Percentiles rank a stretch among this genome's conserved stretches.
Evolutionary conservation across 768 basidiomycete species (phyloP).

Genomic region (Tulasnella calospora): DNA sequence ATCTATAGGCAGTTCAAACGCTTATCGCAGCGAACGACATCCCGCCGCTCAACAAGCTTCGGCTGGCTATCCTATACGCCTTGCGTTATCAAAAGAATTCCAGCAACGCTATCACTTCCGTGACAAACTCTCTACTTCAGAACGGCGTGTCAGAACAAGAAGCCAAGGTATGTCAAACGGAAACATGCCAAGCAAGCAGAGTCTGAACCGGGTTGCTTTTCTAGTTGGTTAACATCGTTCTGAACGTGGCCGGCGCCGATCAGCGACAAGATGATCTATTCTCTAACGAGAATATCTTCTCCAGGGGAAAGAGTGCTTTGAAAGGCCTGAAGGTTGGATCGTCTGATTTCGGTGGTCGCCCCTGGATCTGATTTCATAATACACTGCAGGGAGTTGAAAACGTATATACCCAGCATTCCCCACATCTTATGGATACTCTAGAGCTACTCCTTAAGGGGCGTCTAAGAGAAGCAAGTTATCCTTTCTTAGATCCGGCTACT

Average conservation of each 20-base stretch:
- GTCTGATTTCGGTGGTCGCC: neutral
- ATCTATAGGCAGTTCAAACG: constrained; percentile 68
- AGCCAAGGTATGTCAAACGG: constrained; percentile 49
- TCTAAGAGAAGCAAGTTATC: constrained; percentile 82
- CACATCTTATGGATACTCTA: constrained; percentile 86
- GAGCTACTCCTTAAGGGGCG: constrained; percentile 84
- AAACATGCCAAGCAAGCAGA: neutral
- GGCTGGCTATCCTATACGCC: constrained; percentile 86
- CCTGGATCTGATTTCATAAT: constrained; percentile 22
- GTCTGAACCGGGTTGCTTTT: neutral
- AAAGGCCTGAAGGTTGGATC: constrained; percentile 82
- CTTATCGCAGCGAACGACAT: constrained; percentile 64
- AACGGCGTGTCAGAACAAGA: constrained; percentile 76
- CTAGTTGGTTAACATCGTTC: constrained; percentile 85
- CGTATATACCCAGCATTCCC: constrained; percentile 95
- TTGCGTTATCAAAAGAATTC: constrained; percentile 90
- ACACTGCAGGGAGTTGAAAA: constrained; percentile 85
- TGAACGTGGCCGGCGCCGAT: constrained; percentile 91
- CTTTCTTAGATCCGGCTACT: constrained; percentile 55
- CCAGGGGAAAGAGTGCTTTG: constrained; percentile 87
- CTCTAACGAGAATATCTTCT: constrained; percentile 89
- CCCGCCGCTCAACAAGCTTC: constrained; percentile 76
- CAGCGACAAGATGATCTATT: constrained; percentile 97
- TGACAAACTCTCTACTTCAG: constrained; percentile 44
- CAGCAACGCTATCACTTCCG: constrained; percentile 66